Percentiles rank a stretch among this genome's conserved stretches.
Conservation (phyloP, 768 basidiomycete genomes). For the Boletus subcaerulescens region DNA sequence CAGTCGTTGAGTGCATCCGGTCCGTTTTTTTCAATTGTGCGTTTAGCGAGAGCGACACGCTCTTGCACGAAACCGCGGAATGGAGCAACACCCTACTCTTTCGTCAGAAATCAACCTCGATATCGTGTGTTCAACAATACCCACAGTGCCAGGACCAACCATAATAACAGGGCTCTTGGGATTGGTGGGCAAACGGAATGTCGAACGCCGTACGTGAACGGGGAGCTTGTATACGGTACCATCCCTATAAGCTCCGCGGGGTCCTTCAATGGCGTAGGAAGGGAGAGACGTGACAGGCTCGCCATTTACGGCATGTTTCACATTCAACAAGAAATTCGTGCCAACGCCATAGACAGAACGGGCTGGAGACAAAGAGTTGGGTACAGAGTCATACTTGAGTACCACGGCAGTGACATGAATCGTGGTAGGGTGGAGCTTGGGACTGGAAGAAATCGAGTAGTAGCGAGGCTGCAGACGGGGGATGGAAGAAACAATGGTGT, state of each 20-base stretch:
- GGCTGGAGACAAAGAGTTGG: constrained; percentile 46
- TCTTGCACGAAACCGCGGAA: constrained; percentile 99
- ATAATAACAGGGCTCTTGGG: constrained; percentile 99
- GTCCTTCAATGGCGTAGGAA: constrained; percentile 84
- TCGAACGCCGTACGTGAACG: constrained; percentile 92
- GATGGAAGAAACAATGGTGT: constrained; percentile 91
- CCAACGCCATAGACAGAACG: constrained; percentile 87
- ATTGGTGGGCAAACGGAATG: constrained; percentile 95
- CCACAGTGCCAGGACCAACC: constrained; percentile 97
- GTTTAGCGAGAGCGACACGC: constrained; percentile 92
- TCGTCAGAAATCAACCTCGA: constrained; percentile 4
- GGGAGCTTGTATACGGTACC: constrained; percentile 79
- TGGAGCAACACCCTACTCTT: constrained; percentile 87
- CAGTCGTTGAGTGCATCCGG: constrained; percentile 91
- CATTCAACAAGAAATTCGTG: constrained; percentile 93
- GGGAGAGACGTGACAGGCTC: constrained; percentile 59
- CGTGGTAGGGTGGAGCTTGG: constrained; percentile 82
- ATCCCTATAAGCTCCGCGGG: constrained; percentile 77
- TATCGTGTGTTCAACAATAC: constrained; percentile 29
- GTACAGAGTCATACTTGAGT: constrained; percentile 80
- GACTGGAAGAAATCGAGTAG: constrained; percentile 98
- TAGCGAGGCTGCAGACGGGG: constrained; percentile 95
- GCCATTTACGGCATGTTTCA: constrained; percentile 70
- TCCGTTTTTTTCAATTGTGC: constrained; percentile 94
- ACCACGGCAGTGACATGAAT: constrained; percentile 97